Evolutionary conservation across 1,284 basidiomycete genomes (phyloP).

Genomic region (Malassezia sp.): DNA sequence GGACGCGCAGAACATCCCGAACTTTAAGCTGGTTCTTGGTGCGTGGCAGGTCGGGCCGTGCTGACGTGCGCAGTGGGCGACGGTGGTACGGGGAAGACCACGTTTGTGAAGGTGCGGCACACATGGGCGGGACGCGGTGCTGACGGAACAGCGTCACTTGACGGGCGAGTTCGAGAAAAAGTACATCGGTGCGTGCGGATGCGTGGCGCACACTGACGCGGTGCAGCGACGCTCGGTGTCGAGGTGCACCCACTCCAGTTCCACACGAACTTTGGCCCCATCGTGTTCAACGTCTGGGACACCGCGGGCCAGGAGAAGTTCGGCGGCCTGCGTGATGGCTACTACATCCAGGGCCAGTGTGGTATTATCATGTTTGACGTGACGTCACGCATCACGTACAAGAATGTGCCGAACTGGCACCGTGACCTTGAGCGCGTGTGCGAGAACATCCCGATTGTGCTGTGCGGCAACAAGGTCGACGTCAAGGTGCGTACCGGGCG

Average conservation of each 20-base stretch:
- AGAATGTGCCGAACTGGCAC: slow-evolving; percentile 99
- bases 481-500: slow-evolving; percentile 63
- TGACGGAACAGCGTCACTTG: slow-evolving; percentile 95
- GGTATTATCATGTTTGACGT: slow-evolving; percentile 99
- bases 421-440: slow-evolving; percentile 98
- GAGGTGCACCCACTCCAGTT: slow-evolving; percentile 94
- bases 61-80: slow-evolving; percentile 63
- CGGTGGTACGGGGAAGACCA: slow-evolving; percentile 78
- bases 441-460: slow-evolving; percentile 97
- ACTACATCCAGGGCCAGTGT: slow-evolving; percentile 64
- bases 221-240: slow-evolving; percentile 81
- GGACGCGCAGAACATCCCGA: slow-evolving; percentile 56
- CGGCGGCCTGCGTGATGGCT: slow-evolving; percentile 44
- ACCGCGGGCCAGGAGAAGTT: slow-evolving; percentile 99
- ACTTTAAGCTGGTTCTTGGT: slow-evolving; percentile 98
- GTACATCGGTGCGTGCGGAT: slow-evolving; percentile 71
- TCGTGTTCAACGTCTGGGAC: slow-evolving; percentile 99
- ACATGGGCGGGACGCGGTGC: slow-evolving; percentile 63
- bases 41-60: slow-evolving; percentile 43
- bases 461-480: slow-evolving; percentile 99
- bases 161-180: slow-evolving; percentile 99
- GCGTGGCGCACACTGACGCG: not conserved
- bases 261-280: slow-evolving; percentile 94
- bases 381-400: slow-evolving; percentile 98
- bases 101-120: slow-evolving; percentile 43